phyloP scores from a whole-genome alignment of 1,284 basidiomycete species.

The Pyrrhoderma noxium region DNA sequence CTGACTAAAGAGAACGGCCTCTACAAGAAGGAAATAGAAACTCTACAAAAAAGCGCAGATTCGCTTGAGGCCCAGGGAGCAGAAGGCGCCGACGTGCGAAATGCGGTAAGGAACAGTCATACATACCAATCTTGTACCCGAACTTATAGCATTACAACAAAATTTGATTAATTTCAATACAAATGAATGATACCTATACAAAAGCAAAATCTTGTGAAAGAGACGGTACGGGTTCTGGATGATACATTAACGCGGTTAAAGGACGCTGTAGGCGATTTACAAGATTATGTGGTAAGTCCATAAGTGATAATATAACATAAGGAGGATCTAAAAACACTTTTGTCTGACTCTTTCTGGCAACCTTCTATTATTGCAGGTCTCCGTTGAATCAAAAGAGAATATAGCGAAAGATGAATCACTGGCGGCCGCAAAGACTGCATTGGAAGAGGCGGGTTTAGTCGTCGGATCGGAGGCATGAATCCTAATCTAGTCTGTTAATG shows the following conservation, averaged over 20 bases:
- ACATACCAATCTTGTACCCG: too few species aligned
- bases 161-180: too few species aligned
- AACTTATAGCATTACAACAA: too few species aligned
- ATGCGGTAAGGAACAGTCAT: slow-evolving; percentile 57
- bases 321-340: neutral
- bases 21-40: slow-evolving; percentile 64
- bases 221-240: slow-evolving; percentile 75
- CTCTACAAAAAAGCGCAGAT: slow-evolving; percentile 53
- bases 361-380: neutral
- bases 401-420: slow-evolving; percentile 42
- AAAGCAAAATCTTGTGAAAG: slow-evolving; percentile 67
- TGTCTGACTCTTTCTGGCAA: neutral
- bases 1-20: slow-evolving; percentile 65
- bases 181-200: neutral
- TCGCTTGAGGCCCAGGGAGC: slow-evolving; percentile 55
- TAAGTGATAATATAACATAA: neutral
- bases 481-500: neutral
- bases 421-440: slow-evolving; percentile 49
- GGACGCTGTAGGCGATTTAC: slow-evolving; percentile 55
- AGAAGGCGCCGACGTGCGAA: slow-evolving; percentile 78
- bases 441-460: slow-evolving; percentile 38
- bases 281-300: slow-evolving; percentile 61
- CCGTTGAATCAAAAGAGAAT: slow-evolving; percentile 7
- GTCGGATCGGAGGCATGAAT: neutral
- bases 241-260: slow-evolving; percentile 57